Conservation (phyloP, 129 eudicot species). For the Tanacetum coccineum region DNA sequence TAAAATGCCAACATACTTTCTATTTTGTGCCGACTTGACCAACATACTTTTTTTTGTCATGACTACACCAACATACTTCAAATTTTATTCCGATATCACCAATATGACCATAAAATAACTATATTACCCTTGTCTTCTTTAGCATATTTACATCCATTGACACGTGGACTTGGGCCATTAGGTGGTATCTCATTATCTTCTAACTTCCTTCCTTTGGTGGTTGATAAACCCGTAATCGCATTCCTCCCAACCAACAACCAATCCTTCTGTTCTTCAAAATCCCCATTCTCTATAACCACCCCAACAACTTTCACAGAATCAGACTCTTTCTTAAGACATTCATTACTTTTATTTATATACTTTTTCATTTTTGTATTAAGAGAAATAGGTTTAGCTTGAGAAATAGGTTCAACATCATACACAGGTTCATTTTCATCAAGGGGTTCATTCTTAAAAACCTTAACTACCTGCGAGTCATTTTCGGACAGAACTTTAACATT, state of each 20-base stretch:
- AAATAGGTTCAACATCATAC: slow-evolving; percentile 28
- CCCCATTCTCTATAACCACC: slow-evolving; percentile 51
- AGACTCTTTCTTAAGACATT: slow-evolving; percentile 22
- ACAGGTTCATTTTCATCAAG: no score
- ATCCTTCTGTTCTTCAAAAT: slow-evolving; percentile 58
- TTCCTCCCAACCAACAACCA: slow-evolving; percentile 80
- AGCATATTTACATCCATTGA: no score
- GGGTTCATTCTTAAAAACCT: slow-evolving; percentile 26
- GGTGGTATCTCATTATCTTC: slow-evolving; percentile 81
- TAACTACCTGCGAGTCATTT: slow-evolving; percentile 3
- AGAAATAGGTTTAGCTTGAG: not conserved
- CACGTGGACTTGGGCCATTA: no score
- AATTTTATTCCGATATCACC: no score
- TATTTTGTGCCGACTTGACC: no score
- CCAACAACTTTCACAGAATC: no score
- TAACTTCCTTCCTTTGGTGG: slow-evolving; percentile 65
- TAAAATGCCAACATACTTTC: no score
- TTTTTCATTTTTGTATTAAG: slow-evolving; percentile 19
- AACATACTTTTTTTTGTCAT: no score
- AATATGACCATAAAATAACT: no score
- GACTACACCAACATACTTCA: no score
- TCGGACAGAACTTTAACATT: slow-evolving; percentile 24
- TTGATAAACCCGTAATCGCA: slow-evolving; percentile 52
- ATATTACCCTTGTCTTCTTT: no score
- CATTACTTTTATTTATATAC: no score